These are phyloP conservation scores for Conticribra weissflogii DNA, from an alignment of 108 stramenopile genomes.

Conservation along the genomic window DNA sequence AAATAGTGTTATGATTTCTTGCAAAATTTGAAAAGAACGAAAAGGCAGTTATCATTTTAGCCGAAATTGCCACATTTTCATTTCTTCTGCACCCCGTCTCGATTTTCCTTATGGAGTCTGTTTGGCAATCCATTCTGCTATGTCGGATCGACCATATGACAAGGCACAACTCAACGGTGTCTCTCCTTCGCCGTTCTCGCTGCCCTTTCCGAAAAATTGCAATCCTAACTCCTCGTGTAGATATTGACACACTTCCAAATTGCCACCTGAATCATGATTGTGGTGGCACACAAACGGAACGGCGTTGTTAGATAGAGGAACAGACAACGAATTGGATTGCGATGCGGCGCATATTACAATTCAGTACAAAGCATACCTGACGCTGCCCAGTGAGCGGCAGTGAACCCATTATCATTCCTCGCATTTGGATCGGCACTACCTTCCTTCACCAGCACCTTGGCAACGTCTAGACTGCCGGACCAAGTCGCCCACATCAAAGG, in stretches of 20 bases:
- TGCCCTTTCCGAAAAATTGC: not conserved
- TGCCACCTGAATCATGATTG: no score
- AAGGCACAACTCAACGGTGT: not conserved
- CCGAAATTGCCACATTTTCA: not conserved
- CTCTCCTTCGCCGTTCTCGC: not conserved
- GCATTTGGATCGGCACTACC: constrained; percentile 30
- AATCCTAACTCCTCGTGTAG: not conserved
- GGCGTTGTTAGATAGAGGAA: no score
- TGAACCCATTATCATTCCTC: constrained; percentile 16
- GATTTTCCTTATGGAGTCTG: not conserved
- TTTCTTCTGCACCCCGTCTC: not conserved
- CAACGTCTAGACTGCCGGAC: constrained; percentile 31
- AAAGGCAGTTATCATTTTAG: no score
- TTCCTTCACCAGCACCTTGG: constrained; percentile 30
- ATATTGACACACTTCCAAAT: not conserved
- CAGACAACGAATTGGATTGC: no score
- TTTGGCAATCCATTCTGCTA: not conserved
- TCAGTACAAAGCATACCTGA: no score
- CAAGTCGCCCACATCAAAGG: constrained; percentile 45
- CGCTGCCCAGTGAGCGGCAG: constrained; percentile 29
- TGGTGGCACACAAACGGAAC: no score
- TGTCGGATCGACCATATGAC: not conserved
- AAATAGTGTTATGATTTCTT: no score
- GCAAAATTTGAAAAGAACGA: no score
- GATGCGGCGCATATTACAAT: no score